A percentile compares a stretch with the other conserved stretches of the same genome.
phyloP scores from a whole-genome alignment of 2,329 filamentous ascomycete genomes.

The Colletotrichum ledebouriae region DNA sequence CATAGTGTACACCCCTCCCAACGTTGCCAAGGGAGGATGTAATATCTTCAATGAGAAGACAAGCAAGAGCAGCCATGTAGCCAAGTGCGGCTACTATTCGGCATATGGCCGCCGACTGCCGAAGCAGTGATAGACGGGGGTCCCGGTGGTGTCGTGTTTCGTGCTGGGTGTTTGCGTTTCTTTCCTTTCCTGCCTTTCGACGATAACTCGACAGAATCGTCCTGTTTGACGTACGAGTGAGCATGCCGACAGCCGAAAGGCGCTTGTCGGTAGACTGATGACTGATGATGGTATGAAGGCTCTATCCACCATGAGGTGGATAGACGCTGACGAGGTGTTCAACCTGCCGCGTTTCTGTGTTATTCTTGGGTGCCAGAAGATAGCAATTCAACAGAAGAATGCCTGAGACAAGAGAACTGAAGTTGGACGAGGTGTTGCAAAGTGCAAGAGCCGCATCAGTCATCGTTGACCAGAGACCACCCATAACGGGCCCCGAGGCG shows the following conservation, averaged over 20 bases:
- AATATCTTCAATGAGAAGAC: constrained; percentile 84
- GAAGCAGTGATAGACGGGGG: constrained; percentile 49
- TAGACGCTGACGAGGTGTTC: constrained; percentile 29
- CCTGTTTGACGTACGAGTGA: constrained; percentile 24
- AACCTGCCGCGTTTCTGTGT: constrained; percentile 34
- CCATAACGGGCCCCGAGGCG: constrained; percentile 12
- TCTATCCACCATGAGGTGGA: constrained; percentile 33
- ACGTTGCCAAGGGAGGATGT: constrained; percentile 86
- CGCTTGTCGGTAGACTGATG: constrained; percentile 36
- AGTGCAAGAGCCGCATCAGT: constrained; percentile 35
- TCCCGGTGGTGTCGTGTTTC: constrained; percentile 9
- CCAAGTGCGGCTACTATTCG: constrained; percentile 80
- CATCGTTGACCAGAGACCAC: constrained; percentile 35
- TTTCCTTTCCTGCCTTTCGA: constrained; percentile 22
- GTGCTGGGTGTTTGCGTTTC: constrained; percentile 21
- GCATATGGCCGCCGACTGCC: constrained; percentile 65
- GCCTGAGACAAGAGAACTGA: constrained; percentile 8
- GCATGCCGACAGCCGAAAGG: constrained; percentile 27
- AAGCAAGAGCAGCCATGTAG: constrained; percentile 78
- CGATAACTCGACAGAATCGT: constrained; percentile 19
- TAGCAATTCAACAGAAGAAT: constrained; percentile 36
- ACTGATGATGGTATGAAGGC: constrained; percentile 36
- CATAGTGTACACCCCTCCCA: constrained; percentile 86
- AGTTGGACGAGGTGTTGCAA: constrained; percentile 36
- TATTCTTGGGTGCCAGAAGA: constrained; percentile 34